phyloP scores from a whole-genome alignment of 2,329 filamentous ascomycete genomes.

The Plectosphaerella plurivora region DNA sequence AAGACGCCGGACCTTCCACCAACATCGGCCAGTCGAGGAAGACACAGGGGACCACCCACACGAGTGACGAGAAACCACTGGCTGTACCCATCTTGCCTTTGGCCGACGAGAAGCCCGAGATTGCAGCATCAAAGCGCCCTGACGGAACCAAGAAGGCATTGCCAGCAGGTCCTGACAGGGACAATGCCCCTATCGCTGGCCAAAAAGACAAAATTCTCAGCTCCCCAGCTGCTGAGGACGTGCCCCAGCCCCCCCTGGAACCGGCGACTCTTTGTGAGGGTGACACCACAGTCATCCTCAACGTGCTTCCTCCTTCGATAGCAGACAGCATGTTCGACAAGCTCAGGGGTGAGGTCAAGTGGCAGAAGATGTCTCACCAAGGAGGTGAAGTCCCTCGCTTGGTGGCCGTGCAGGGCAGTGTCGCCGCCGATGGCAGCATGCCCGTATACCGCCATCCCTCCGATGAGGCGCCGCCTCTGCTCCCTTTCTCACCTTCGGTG shows the following conservation, averaged over 20 bases:
- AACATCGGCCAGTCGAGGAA: no score
- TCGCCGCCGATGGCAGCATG: conserved; percentile 64
- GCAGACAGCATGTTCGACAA: conserved; percentile 61
- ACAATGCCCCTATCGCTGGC: no score
- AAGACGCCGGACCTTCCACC: no score
- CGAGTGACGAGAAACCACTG: no score
- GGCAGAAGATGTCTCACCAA: conserved; percentile 90
- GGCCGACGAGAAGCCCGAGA: not conserved
- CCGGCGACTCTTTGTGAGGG: conserved; percentile 62
- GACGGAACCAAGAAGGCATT: not conserved
- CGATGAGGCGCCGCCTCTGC: conserved; percentile 76
- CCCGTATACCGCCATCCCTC: conserved; percentile 94
- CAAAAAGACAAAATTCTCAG: no score
- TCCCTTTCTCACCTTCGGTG: conserved; percentile 72
- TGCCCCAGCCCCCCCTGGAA: not conserved
- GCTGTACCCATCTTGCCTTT: no score
- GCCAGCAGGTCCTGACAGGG: not conserved
- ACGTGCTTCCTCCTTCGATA: conserved; percentile 59
- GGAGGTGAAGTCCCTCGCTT: conserved; percentile 87
- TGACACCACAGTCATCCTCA: conserved; percentile 69
- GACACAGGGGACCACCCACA: no score
- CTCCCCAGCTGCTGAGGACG: no score
- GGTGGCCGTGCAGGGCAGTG: conserved; percentile 79
- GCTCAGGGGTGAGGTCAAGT: conserved; percentile 71
- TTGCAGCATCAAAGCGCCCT: not conserved